Percentiles rank a stretch among this genome's conserved stretches.
These are phyloP conservation scores for Hypomontagnella monticulosa DNA, from an alignment of 495 filamentous ascomycete genomes.

Conservation along the genomic window DNA sequence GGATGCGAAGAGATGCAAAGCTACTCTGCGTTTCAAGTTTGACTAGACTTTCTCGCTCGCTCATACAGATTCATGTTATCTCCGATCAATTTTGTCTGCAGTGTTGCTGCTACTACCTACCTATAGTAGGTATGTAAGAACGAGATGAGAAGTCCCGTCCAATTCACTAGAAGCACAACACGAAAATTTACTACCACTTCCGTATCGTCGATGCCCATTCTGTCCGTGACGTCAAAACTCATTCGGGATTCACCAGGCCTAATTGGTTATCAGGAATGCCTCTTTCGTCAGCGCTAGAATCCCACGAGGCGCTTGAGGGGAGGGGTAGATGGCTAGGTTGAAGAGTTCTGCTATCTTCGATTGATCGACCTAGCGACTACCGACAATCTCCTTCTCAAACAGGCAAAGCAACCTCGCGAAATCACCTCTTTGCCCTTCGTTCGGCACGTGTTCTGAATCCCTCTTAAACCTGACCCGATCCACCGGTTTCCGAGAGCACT, in stretches of 20 bases:
- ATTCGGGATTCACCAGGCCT: slow-evolving; percentile 6
- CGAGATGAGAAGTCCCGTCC: too few relatives aligned
- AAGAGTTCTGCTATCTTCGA: slow-evolving; percentile 12
- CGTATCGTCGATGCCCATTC: not conserved
- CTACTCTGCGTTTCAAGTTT: not conserved
- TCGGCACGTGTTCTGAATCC: slow-evolving; percentile 11
- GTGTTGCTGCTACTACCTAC: too few relatives aligned
- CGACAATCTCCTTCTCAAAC: slow-evolving; percentile 9
- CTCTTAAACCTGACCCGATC: too few relatives aligned
- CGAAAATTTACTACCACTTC: not conserved
- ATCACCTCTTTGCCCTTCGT: not conserved
- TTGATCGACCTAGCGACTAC: slow-evolving; percentile 8
- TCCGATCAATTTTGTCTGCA: too few relatives aligned
- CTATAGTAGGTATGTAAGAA: too few relatives aligned
- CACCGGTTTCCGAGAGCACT: not conserved
- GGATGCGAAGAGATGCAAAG: too few relatives aligned
- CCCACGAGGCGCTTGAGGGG: slow-evolving; percentile 9
- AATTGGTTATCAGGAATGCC: slow-evolving; percentile 4
- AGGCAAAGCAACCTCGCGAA: not conserved
- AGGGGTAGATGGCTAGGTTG: too few relatives aligned
- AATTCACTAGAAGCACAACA: not conserved
- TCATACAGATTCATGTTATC: too few relatives aligned
- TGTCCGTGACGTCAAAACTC: slow-evolving; percentile 4
- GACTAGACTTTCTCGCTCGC: not conserved
- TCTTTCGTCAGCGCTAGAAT: slow-evolving; percentile 28